Base-by-base conservation (phyloP, 75 land plant genomes). In the Larix kaempferi region DNA sequence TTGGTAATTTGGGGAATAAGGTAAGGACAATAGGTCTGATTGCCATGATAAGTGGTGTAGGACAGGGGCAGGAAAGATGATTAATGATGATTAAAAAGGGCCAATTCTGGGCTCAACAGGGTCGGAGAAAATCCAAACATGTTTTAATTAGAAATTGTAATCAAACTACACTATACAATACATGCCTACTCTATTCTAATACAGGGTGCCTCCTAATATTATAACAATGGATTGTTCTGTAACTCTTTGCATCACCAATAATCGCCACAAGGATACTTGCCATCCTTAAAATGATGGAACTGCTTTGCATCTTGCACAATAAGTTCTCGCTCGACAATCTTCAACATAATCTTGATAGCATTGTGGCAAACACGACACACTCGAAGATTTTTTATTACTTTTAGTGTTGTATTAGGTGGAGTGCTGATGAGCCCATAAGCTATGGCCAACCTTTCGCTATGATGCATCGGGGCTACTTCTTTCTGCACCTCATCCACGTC, bases 271-370 rank as follows among this genome's bases (percentile, higher is more conserved):
- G 72, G 39, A n/a, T 23, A 69, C 52, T 69, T 69, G 2, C 72
- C 72, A 21, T 69, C 72, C 72, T 69, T 69, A 69, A 69, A 69
- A 39, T 69, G 72, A 69, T 69, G 52, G 39, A 69, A 69, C 21
- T 13, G 44, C 41, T 69, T 69, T 17, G 49, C 49, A 41, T 69
- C 72, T 44, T 52, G 17, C 5, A 69, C 72, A 69, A 69, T 69
- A 69, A 69, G 44, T 69, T 69, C 49, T 11, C 52, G 21, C 13
- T 39, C 52, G n/a, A 19, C 52, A 8, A 69, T 69, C 23, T 69
- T 69, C 33, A 49, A 41, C 44, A 69, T 69, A 39, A 69, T 69
- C 72, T 69, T 69, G 72, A 69, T 69, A 22, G 72, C 49, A 41
- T 17, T 41, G n/a, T 69, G 72, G 11, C 52, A 67, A 67, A 37